Evolutionary conservation across 345 rosid genomes (phyloP).

Genomic region (Sonneratia caseolaris): DNA sequence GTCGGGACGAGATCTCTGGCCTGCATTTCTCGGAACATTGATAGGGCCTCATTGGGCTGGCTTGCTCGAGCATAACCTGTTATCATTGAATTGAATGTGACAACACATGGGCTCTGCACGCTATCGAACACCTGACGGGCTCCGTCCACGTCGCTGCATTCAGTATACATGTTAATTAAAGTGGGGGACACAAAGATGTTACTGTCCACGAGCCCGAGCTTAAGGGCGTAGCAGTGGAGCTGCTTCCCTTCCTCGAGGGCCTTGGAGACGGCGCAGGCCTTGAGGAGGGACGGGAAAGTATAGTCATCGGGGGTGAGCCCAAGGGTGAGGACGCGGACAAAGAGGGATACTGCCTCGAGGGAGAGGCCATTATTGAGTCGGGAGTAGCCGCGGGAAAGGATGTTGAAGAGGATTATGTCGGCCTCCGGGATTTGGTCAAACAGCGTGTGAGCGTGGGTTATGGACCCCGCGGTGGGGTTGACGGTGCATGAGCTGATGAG

Average conservation of each 20-base stretch:
- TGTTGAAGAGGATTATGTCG: constrained; percentile 45
- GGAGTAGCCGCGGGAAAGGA: constrained; percentile 63
- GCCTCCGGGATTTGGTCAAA: constrained; percentile 51
- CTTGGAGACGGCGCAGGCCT: constrained; percentile 39
- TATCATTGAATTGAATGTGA: constrained; percentile 68
- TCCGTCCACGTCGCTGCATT: constrained; percentile 51
- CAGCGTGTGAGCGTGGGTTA: constrained; percentile 45
- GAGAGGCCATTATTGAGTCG: constrained; percentile 23
- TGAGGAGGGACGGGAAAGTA: constrained; percentile 61
- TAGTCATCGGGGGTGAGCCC: constrained; percentile 50
- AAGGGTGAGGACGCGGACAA: constrained; percentile 30
- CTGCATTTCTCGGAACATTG: constrained; percentile 67
- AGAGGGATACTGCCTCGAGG: constrained; percentile 28
- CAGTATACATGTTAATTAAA: constrained; percentile 57
- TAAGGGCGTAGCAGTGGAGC: constrained; percentile 40
- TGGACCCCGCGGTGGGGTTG: constrained; percentile 27
- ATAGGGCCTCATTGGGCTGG: constrained; percentile 62
- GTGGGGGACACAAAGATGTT: constrained; percentile 56
- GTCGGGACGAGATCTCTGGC: constrained; percentile 42
- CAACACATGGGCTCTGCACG: constrained; percentile 50
- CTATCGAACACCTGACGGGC: constrained; percentile 52
- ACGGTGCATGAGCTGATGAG: constrained; percentile 52
- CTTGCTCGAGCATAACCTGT: constrained; percentile 55
- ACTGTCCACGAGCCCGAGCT: constrained; percentile 33
- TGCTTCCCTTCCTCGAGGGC: constrained; percentile 55